Conservation (phyloP, 352 stramenopile species). For the Phytophthora palmivora region DNA sequence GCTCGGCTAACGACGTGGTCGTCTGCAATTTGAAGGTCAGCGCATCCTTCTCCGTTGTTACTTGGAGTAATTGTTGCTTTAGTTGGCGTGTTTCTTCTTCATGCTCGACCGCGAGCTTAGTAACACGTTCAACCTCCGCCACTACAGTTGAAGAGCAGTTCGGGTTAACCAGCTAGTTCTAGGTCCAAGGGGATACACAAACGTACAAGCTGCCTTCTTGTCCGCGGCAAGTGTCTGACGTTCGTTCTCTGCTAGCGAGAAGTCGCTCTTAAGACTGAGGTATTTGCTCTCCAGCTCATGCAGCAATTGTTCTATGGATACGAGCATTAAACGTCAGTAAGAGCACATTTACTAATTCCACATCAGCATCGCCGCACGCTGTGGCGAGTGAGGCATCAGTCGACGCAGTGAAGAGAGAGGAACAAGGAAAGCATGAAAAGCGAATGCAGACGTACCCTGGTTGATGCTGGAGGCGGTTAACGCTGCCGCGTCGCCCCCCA, state of each 20-base stretch:
- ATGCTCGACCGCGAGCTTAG: constrained; percentile 27
- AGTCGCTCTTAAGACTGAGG: constrained; percentile 62
- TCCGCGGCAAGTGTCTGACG: constrained; percentile 51
- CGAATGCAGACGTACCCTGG: constrained; percentile 39
- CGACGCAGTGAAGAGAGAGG: background rate
- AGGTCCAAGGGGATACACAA: background rate
- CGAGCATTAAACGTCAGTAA: constrained; percentile 22
- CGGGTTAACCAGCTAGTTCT: constrained; percentile 12
- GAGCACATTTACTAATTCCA: constrained; percentile 3
- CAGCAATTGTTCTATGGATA: constrained; percentile 70
- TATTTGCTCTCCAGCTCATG: constrained; percentile 85
- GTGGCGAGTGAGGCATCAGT: background rate
- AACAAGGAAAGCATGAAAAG: background rate
- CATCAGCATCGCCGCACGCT: background rate
- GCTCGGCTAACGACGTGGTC: constrained; percentile 57
- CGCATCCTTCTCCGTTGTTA: constrained; percentile 62
- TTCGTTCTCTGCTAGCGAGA: constrained; percentile 64
- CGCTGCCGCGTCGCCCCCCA: constrained; percentile 36
- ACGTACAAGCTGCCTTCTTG: constrained; percentile 60
- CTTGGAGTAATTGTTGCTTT: constrained; percentile 52
- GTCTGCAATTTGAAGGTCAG: constrained; percentile 59
- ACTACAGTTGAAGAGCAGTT: constrained; percentile 31
- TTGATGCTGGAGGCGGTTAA: constrained; percentile 51
- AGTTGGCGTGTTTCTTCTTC: constrained; percentile 40
- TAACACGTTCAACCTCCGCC: constrained; percentile 41